phyloP scores from a whole-genome alignment of 2,329 filamentous ascomycete genomes.

The Lasiodiplodia sp. region DNA sequence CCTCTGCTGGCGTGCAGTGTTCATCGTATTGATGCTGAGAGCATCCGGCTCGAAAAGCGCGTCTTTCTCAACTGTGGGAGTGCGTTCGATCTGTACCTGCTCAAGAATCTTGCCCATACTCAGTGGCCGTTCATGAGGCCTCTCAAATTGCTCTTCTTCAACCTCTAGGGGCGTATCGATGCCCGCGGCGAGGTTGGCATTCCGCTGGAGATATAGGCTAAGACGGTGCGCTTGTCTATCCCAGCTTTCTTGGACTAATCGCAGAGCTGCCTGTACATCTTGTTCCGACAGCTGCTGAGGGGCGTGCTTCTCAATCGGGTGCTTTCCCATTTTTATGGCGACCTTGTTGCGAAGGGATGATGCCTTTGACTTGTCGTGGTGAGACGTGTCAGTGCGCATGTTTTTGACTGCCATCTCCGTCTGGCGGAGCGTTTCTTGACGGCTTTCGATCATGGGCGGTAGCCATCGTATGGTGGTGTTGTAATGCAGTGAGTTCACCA shows the following conservation, averaged over 20 bases:
- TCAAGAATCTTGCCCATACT: slow-evolving; percentile 53
- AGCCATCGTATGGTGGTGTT: slow-evolving; percentile 70
- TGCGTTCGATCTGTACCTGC: slow-evolving; percentile 54
- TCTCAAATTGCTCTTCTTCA: slow-evolving; percentile 55
- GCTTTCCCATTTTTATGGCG: slow-evolving; percentile 40
- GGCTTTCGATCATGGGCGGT: slow-evolving; percentile 68
- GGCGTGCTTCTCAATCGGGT: slow-evolving; percentile 38
- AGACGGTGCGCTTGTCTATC: slow-evolving; percentile 56
- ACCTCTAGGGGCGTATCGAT: slow-evolving; percentile 53
- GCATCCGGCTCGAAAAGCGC: slow-evolving; percentile 11
- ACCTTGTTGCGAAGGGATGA: slow-evolving; percentile 45
- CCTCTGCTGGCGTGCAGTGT: slow-evolving; percentile 8
- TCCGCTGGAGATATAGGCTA: slow-evolving; percentile 55
- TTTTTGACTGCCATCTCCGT: slow-evolving; percentile 64
- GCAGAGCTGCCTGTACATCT: slow-evolving; percentile 58
- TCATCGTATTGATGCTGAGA: slow-evolving; percentile 14
- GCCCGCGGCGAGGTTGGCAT: slow-evolving; percentile 54
- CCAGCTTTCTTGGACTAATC: slow-evolving; percentile 58
- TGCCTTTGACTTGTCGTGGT: slow-evolving; percentile 42
- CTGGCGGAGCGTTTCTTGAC: slow-evolving; percentile 66
- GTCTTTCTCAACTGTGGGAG: slow-evolving; percentile 33
- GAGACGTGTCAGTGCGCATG: slow-evolving; percentile 50
- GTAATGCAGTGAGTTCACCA: slow-evolving; percentile 72
- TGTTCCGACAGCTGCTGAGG: slow-evolving; percentile 51
- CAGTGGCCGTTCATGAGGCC: slow-evolving; percentile 47